Conservation (phyloP, 768 basidiomycete genomes). For the Mrakia frigida region DNA sequence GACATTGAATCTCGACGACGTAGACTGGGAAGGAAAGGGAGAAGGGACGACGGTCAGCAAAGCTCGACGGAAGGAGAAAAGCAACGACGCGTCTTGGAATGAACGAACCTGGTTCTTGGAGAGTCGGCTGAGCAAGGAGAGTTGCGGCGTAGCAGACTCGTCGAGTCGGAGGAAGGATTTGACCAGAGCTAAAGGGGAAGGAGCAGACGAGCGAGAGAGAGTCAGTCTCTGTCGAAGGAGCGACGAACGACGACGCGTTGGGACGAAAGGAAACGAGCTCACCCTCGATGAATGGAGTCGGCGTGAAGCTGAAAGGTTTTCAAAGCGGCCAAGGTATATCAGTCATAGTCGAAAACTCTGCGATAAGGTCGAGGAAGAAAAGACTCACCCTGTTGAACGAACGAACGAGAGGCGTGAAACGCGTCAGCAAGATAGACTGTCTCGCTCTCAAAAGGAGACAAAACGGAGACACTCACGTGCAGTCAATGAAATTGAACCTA, state of each 20-base stretch:
- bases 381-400: too few species aligned
- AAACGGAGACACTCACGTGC: conserved; percentile 51
- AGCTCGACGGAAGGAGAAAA: background rate
- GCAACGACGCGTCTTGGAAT: background rate
- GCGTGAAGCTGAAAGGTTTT: conserved; percentile 58
- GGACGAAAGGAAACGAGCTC: conserved; percentile 41
- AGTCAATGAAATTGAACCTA: conserved; percentile 82
- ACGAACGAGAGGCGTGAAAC: too few species aligned
- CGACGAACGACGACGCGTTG: too few species aligned
- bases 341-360: too few species aligned
- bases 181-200: conserved; percentile 48
- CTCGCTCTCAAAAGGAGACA: too few species aligned
- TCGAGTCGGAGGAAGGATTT: conserved; percentile 94
- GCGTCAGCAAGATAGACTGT: too few species aligned
- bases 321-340: too few species aligned
- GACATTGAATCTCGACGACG: conserved; percentile 93
- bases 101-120: conserved; percentile 87
- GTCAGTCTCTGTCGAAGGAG: too few species aligned
- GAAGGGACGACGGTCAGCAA: background rate
- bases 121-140: conserved; percentile 78
- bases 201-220: too few species aligned
- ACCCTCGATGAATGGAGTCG: conserved; percentile 98
- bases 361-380: too few species aligned
- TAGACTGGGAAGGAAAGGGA: background rate
- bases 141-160: conserved; percentile 95